These are phyloP conservation scores for Penicillium arizonense DNA, from an alignment of 495 filamentous ascomycete species.

Conservation along the genomic window DNA sequence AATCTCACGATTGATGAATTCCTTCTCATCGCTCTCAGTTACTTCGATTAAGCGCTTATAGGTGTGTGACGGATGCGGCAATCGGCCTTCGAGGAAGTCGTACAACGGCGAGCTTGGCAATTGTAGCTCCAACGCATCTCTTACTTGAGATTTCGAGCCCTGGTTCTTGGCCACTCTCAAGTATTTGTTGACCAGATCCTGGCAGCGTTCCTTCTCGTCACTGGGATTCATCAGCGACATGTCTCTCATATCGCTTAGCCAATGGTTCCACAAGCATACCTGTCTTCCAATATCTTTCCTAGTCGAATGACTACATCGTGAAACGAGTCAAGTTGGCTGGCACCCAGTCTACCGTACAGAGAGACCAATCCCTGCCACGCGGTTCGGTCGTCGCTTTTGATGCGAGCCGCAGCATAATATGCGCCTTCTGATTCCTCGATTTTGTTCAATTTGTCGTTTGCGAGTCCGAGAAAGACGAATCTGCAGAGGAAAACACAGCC, in stretches of 20 bases:
- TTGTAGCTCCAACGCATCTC: conserved; percentile 68
- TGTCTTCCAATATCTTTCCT: conserved; percentile 68
- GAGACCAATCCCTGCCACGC: conserved; percentile 91
- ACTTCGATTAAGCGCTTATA: conserved; percentile 85
- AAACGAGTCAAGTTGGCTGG: conserved; percentile 68
- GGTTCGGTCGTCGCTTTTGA: conserved; percentile 60
- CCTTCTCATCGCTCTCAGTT: conserved; percentile 81
- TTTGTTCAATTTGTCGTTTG: conserved; percentile 70
- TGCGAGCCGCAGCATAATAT: conserved; percentile 71
- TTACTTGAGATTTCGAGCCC: conserved; percentile 70
- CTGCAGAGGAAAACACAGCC: conserved; percentile 35
- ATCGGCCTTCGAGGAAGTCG: conserved; percentile 76
- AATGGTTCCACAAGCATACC: conserved; percentile 39
- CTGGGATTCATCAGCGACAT: conserved; percentile 18
- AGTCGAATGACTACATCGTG: conserved; percentile 67
- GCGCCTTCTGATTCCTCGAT: conserved; percentile 67
- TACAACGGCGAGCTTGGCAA: conserved; percentile 79
- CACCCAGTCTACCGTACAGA: conserved; percentile 75
- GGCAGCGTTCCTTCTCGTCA: conserved; percentile 67
- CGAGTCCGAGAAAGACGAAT: conserved; percentile 78
- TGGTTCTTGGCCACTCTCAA: conserved; percentile 63
- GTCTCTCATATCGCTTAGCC: not conserved
- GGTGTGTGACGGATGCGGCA: conserved; percentile 76
- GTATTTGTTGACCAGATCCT: conserved; percentile 80
- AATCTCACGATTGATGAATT: conserved; percentile 87